These are phyloP conservation scores for Colletotrichum tropicale DNA, from an alignment of 2,329 filamentous ascomycete species.

Conservation along the genomic window DNA sequence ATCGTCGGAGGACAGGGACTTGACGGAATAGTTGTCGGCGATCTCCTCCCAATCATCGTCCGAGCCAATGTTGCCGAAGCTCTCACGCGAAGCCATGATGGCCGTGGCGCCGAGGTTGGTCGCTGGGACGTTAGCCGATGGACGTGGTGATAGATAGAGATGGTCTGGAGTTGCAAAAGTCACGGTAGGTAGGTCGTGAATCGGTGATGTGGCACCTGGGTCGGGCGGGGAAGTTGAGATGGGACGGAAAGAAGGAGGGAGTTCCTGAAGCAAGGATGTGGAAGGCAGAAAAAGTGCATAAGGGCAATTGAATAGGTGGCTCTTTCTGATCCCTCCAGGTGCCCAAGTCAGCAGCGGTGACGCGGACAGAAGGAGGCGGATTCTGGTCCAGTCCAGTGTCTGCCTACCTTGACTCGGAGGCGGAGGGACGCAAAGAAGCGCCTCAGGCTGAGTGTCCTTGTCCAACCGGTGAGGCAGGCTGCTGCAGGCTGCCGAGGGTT, in stretches of 20 bases:
- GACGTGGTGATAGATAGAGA: background rate
- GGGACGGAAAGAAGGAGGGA: background rate
- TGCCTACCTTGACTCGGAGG: background rate
- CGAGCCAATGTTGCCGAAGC: background rate
- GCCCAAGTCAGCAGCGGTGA: background rate
- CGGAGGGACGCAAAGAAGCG: background rate
- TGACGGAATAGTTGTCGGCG: constrained; percentile 26
- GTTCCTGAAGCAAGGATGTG: background rate
- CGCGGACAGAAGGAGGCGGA: background rate
- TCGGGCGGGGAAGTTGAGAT: background rate
- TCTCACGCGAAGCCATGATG: background rate
- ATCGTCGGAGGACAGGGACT: constrained; percentile 28
- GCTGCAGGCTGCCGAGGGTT: background rate
- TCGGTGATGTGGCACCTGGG: background rate
- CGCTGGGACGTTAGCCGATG: background rate
- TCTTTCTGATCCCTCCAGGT: background rate
- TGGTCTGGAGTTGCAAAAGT: background rate
- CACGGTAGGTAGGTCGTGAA: rapidly evolving
- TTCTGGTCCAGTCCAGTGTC: background rate
- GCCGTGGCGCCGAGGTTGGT: background rate
- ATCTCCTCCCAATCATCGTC: constrained; percentile 31
- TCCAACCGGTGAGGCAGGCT: background rate
- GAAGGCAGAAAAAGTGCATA: background rate
- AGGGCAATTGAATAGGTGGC: background rate
- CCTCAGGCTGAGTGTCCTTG: background rate